Evolutionary conservation across 306 rosid species (phyloP), one percentile per base, ranked within the genome.

Genomic region (Vigna unguiculata): DNA sequence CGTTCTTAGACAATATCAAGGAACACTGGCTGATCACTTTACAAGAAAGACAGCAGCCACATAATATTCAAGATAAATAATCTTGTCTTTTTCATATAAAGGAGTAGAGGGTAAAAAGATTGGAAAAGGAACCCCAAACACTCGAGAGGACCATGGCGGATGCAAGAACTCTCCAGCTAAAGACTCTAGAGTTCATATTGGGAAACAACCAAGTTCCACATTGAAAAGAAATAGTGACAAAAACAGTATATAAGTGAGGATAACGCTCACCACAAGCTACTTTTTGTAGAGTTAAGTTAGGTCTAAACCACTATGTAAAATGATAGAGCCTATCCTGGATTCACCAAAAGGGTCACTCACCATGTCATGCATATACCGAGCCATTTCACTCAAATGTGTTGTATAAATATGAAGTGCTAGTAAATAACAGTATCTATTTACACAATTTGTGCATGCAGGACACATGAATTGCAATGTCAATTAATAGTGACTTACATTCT

Each of bases 401-500:
- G 46, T 60, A 57, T 34, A 47, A 38, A 14, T 49, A 36, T 25
- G 54, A 61, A 77, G 74, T 69, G 46, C 47, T 7, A n/a, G 36
- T 63, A 12, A 38, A 65, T 6, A 51, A 66, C 59, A 36, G 4
- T 78, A 32, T 73, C 14, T 6, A 59, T 58, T 68, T 64, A 11
- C 13, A 73, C 61, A 69, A 25, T 75, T 54, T 36, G 43, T 49
- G 63, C 49, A 69, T 6, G 38, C 34, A 72, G 77, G 32, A 36
- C 21, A 48, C 15, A 22, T 46, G 20, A 51, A 62, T 46, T 36
- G 28, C 72, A 75, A 40, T 25, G 30, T 61, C 62, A 64, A 78
- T 53, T 32, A 75, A 68, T 28, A 43, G 17, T 30, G 14, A 36
- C 97, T 88, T 85, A 95, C 98, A 92, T 85, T 86, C 59, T 92